phyloP scores from a whole-genome alignment of 129 eudicot species.

The Escallonia herrerae region DNA sequence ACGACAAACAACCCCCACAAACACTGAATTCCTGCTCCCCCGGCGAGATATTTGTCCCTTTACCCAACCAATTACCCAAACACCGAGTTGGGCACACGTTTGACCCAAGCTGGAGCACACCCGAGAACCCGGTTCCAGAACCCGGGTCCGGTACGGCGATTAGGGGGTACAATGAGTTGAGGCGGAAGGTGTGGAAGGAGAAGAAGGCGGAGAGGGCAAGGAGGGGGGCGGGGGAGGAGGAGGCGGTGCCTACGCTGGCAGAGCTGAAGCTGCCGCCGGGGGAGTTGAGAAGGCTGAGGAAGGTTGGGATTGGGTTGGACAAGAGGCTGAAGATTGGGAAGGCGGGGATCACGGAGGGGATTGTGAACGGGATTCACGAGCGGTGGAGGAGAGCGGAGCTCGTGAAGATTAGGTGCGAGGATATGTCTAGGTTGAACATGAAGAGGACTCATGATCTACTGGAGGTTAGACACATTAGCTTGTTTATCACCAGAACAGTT shows the following conservation, averaged over 20 bases:
- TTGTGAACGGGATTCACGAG: constrained; percentile 94
- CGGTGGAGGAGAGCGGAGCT: constrained; percentile 78
- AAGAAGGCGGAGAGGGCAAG: constrained; percentile 43
- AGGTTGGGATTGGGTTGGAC: constrained; percentile 59
- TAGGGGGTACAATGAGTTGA: constrained; percentile 40
- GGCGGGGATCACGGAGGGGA: constrained; percentile 90
- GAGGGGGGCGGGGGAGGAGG: constrained; percentile 22
- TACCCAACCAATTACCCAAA: constrained; percentile 56
- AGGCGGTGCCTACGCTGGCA: constrained; percentile 63
- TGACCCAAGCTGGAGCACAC: constrained; percentile 93
- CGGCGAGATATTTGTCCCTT: constrained; percentile 77
- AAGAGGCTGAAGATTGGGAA: constrained; percentile 79
- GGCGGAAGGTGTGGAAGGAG: constrained; percentile 47
- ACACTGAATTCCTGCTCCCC: constrained; percentile 29
- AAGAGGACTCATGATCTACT: constrained; percentile 85
- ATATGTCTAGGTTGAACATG: constrained; percentile 80
- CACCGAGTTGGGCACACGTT: constrained; percentile 86
- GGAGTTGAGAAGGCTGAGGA: constrained; percentile 66
- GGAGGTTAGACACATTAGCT: constrained; percentile 49
- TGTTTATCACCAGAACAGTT: too few species aligned
- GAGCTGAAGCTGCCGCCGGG: constrained; percentile 51
- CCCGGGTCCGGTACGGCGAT: constrained; percentile 69
- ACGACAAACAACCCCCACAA: background rate
- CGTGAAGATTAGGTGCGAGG: constrained; percentile 78
- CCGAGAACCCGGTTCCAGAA: constrained; percentile 79